These are phyloP conservation scores for Pseudozyma tsukubaensis DNA, from an alignment of 1,284 basidiomycete genomes.

Conservation along the genomic window DNA sequence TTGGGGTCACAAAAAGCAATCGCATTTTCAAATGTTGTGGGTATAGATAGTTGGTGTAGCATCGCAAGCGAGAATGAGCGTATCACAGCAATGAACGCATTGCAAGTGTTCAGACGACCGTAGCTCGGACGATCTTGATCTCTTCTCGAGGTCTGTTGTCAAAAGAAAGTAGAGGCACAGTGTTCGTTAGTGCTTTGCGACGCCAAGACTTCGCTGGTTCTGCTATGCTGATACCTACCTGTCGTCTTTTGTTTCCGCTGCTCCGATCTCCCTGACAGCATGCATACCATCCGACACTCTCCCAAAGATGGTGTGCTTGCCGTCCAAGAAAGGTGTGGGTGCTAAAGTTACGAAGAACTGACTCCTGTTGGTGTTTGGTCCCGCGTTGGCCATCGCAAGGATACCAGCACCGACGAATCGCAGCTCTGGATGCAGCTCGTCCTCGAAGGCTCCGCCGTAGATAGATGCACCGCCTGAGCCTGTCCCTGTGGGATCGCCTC, in stretches of 20 bases:
- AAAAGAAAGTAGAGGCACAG: neutral
- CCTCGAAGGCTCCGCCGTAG: constrained; percentile 79
- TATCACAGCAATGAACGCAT: neutral
- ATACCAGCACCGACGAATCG: constrained; percentile 95
- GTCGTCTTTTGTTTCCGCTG: constrained; percentile 44
- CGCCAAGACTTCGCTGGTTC: neutral
- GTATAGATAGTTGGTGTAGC: neutral
- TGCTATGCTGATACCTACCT: constrained; percentile 20
- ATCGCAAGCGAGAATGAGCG: neutral
- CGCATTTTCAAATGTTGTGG: neutral
- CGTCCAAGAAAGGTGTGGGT: constrained; percentile 87
- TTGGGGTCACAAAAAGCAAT: constrained; percentile 13
- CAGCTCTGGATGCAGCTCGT: constrained; percentile 85
- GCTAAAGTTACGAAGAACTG: constrained; percentile 99
- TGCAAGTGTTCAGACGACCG: constrained; percentile 15
- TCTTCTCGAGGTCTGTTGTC: constrained; percentile 32
- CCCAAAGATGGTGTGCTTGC: constrained; percentile 75
- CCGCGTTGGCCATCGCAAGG: constrained; percentile 96
- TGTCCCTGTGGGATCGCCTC: constrained; percentile 94
- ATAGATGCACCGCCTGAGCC: constrained; percentile 86
- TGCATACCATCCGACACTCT: constrained; percentile 73
- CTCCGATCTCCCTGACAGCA: constrained; percentile 69
- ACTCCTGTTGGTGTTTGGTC: constrained; percentile 90
- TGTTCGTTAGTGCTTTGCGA: neutral
- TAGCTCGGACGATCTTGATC: constrained; percentile 43